phyloP scores from a whole-genome alignment of 2,329 filamentous ascomycete genomes.

The Raffaelea albimanens region DNA sequence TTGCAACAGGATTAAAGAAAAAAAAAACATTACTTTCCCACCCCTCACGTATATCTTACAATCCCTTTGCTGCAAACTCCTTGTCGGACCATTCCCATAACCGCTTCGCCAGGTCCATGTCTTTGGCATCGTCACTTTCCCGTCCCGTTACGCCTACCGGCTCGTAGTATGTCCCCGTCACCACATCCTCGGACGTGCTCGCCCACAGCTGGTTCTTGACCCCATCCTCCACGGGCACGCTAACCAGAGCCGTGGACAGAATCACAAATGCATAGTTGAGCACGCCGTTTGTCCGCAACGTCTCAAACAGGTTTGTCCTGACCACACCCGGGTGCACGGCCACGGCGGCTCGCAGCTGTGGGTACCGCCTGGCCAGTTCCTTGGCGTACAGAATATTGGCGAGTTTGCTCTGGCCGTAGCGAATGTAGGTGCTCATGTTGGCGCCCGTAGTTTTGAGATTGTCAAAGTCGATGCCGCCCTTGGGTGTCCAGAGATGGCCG shows the following conservation, averaged over 20 bases:
- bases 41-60: no score
- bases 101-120: conserved; percentile 21
- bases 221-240: conserved; percentile 18
- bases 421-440: conserved; percentile 24
- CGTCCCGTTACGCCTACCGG: conserved; percentile 20
- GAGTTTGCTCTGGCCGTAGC: conserved; percentile 22
- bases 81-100: conserved; percentile 30
- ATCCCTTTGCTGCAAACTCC: no score
- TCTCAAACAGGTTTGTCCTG: neutral
- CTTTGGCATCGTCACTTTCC: conserved; percentile 15
- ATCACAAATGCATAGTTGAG: conserved; percentile 12
- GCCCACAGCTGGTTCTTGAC: conserved; percentile 34
- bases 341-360: conserved; percentile 16
- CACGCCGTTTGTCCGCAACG: conserved; percentile 12
- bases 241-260: conserved; percentile 3
- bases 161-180: conserved; percentile 24
- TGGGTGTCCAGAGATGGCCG: conserved; percentile 10
- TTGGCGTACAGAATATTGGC: conserved; percentile 22
- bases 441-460: conserved; percentile 7
- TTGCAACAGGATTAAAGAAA: no score
- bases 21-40: no score
- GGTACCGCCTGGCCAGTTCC: conserved; percentile 19
- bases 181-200: conserved; percentile 20
- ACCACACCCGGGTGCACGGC: conserved; percentile 19
- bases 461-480: conserved; percentile 10